Percentiles rank a stretch among this genome's conserved stretches.
Conservation (phyloP, 2,329 filamentous ascomycete genomes). For the Fusarium tricinctum region DNA sequence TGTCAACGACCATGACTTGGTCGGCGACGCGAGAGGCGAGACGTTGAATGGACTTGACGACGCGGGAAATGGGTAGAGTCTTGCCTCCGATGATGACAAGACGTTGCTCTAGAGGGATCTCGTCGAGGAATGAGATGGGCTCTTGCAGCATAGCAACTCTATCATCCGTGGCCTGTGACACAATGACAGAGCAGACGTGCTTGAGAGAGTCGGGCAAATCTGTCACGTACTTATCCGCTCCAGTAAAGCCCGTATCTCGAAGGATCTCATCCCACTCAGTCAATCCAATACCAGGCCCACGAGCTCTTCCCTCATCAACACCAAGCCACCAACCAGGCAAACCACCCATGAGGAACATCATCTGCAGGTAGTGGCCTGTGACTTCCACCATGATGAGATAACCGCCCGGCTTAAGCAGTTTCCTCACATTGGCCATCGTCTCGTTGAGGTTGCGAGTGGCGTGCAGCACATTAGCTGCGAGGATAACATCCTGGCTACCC, state of each 20-base stretch:
- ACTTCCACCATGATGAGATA: conserved; percentile 14
- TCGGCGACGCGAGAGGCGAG: not conserved
- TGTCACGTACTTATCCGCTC: conserved; percentile 4
- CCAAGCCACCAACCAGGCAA: conserved; percentile 25
- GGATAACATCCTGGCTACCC: conserved; percentile 4
- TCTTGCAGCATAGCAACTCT: not conserved
- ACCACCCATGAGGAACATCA: conserved; percentile 12
- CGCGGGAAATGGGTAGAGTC: not conserved
- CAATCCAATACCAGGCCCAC: not conserved
- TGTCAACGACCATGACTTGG: not conserved
- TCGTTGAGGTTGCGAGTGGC: conserved; percentile 9
- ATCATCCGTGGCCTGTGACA: not conserved
- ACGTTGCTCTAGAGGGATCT: not conserved
- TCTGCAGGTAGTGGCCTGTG: not conserved
- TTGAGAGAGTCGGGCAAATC: conserved; percentile 1
- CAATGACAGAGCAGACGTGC: not conserved
- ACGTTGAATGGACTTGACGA: conserved; percentile 3
- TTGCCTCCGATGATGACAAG: conserved; percentile 3
- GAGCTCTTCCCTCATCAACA: conserved; percentile 7
- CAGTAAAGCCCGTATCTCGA: not conserved
- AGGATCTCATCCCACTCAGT: conserved; percentile 17
- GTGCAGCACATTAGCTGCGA: conserved; percentile 1
- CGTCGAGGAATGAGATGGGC: conserved; percentile 1
- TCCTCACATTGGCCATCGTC: conserved; percentile 8
- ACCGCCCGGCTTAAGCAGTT: not conserved